A percentile compares a stretch with the other conserved stretches of the same genome.
These are phyloP conservation scores for Cladosporium halotolerans DNA, from an alignment of 2,329 filamentous ascomycete species.

Conservation along the genomic window DNA sequence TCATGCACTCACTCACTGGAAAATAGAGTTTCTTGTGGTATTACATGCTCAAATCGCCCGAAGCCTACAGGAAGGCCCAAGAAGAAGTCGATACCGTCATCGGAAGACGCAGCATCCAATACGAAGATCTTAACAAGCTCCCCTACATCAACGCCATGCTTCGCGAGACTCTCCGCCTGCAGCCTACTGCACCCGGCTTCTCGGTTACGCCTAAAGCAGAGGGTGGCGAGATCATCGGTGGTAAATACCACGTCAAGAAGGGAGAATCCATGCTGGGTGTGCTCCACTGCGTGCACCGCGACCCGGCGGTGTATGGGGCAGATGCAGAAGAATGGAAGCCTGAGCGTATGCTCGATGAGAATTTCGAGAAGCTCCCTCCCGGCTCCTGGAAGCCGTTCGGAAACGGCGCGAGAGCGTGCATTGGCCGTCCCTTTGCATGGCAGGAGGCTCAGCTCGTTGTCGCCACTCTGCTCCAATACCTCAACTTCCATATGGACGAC, in stretches of 20 bases:
- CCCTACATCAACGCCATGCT: conserved; percentile 62
- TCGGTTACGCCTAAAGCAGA: conserved; percentile 50
- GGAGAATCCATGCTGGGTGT: conserved; percentile 47
- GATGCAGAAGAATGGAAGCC: conserved; percentile 62
- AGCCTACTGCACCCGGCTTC: conserved; percentile 55
- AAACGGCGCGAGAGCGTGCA: conserved; percentile 63
- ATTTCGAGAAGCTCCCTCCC: conserved; percentile 47
- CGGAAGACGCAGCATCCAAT: conserved; percentile 50
- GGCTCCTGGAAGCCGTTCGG: conserved; percentile 56
- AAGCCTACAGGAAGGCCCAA: conserved; percentile 54
- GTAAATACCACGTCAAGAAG: conserved; percentile 55
- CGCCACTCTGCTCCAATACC: conserved; percentile 63
- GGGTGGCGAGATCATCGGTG: conserved; percentile 43
- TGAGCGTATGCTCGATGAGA: conserved; percentile 65
- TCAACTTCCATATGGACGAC: conserved; percentile 59
- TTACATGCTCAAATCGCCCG: conserved; percentile 58
- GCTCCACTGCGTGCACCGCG: conserved; percentile 52
- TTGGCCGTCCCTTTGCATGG: conserved; percentile 65
- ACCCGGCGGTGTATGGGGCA: conserved; percentile 58
- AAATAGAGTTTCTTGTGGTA: conserved; percentile 51
- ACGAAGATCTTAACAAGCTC: conserved; percentile 58
- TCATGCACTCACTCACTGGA: background rate
- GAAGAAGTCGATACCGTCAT: conserved; percentile 62
- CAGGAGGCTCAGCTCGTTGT: conserved; percentile 61
- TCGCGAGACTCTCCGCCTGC: conserved; percentile 57